Evolutionary conservation across 1,139 yeast genomes (phyloP).

Genomic region (Blastobotrys persicus): DNA sequence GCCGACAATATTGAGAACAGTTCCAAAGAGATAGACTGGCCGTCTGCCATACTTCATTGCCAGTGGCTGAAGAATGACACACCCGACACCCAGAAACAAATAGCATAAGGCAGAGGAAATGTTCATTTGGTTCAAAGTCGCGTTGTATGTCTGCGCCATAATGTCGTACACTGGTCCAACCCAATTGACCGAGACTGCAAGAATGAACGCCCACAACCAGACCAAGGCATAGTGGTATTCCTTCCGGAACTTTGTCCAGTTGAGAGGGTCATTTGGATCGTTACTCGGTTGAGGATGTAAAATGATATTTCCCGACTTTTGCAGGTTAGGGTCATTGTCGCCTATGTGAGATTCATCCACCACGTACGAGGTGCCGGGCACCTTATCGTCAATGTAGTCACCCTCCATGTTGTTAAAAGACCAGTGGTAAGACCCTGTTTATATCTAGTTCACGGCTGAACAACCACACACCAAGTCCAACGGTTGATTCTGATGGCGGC

Average conservation of each 20-base stretch:
- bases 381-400: background rate
- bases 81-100: conserved; percentile 41
- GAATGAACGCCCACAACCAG: conserved; percentile 13
- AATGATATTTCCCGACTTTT: background rate
- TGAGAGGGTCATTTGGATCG: conserved; percentile 1
- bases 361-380: conserved; percentile 54
- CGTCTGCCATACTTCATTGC: conserved; percentile 51
- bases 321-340: conserved; percentile 12
- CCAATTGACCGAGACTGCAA: conserved; percentile 11
- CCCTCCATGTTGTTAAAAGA: background rate
- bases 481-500: background rate
- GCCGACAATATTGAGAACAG: conserved; percentile 32
- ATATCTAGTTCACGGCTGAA: background rate
- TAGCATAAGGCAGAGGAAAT: conserved; percentile 18
- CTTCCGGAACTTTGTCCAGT: conserved; percentile 4
- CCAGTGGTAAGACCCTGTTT: too few species aligned
- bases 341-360: conserved; percentile 46
- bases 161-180: conserved; percentile 11
- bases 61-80: conserved; percentile 45
- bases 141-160: conserved; percentile 1
- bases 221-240: conserved; percentile 11
- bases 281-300: conserved; percentile 6
- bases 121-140: conserved; percentile 38
- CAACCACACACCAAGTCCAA: background rate
- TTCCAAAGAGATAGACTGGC: conserved; percentile 44